Evolutionary conservation across 257 asterid species (phyloP), one percentile per base, ranked within the genome.

Genomic region (Craterostigma plantagineum): DNA sequence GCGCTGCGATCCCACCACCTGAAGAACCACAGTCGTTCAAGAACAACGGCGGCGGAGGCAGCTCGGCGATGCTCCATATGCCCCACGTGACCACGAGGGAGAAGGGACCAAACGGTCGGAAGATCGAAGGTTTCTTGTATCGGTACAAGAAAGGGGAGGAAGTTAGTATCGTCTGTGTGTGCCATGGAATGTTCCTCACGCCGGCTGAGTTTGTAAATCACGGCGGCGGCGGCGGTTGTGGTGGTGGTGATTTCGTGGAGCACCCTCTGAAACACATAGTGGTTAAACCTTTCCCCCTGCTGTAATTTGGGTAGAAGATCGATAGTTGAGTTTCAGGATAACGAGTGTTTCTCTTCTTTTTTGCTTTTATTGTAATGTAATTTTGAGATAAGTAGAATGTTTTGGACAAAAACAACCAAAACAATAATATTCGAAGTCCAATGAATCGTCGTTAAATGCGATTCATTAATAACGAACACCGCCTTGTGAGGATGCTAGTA

Each of bases 161-260:
- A n/a, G 79, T 78, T 37, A 78, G 56, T 35, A 86, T 86, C 11
- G 63, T 86, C 7, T 86, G 94, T 16, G 91, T 81, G 8, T 77
- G 96, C 59, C 96, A 86, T 47, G 94, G 94, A 40, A 35, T 34
- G 42, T 81, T 75, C 16, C 65, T 75, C 8, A 62, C 94, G 1
- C 96, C 96, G 2, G 79, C 91, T 1, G 91, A 81, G 53, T 86
- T 86, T 46, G 58, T 76, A 14, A 64, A 56, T 62, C 94, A 81
- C 34, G 97, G 76, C 0, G 94, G 97, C 6, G n/a, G 30, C 6
- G 6, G n/a, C n/a, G n/a, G n/a, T n/a, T n/a, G n/a, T n/a, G 30
- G 30, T 23, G 30, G 6, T 0, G 87, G 91, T 1, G 67, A 48
- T 0, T 74, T 71, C 10, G 93, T 81, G 4, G 79, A 51, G 18